phyloP scores from a whole-genome alignment of 345 rosid genomes.

The Acer saccharum region DNA sequence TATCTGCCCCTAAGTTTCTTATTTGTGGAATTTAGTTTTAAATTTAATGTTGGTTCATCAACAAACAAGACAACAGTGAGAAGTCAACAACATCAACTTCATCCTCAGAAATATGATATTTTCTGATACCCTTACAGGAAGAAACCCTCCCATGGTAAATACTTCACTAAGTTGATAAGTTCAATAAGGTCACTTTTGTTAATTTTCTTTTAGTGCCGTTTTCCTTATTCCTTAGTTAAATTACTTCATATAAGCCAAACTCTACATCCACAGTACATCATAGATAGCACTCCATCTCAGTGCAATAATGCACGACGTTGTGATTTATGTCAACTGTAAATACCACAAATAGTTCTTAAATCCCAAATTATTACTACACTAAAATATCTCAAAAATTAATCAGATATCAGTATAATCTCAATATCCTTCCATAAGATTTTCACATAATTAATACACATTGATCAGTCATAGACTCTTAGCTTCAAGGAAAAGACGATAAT shows the following conservation, averaged over 20 bases:
- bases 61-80: not conserved
- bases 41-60: not conserved
- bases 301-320: not conserved
- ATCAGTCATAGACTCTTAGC: not conserved
- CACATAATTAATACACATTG: not conserved
- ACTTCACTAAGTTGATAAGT: not conserved
- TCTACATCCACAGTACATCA: not conserved
- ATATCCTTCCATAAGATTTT: not conserved
- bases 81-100: not conserved
- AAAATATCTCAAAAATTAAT: not conserved
- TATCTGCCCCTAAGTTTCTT: not conserved
- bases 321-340: not conserved
- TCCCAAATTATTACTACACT: not conserved
- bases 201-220: not conserved
- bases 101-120: not conserved
- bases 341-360: not conserved
- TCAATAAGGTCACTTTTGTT: not conserved
- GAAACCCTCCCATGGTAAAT: not conserved
- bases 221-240: not conserved
- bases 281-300: not conserved
- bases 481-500: not conserved
- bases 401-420: not conserved
- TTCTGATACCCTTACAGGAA: not conserved
- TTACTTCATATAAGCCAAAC: not conserved
- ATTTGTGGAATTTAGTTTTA: conserved; percentile 5